Evolutionary conservation across 768 basidiomycete genomes (phyloP).

Genomic region (Podaxis sp.): DNA sequence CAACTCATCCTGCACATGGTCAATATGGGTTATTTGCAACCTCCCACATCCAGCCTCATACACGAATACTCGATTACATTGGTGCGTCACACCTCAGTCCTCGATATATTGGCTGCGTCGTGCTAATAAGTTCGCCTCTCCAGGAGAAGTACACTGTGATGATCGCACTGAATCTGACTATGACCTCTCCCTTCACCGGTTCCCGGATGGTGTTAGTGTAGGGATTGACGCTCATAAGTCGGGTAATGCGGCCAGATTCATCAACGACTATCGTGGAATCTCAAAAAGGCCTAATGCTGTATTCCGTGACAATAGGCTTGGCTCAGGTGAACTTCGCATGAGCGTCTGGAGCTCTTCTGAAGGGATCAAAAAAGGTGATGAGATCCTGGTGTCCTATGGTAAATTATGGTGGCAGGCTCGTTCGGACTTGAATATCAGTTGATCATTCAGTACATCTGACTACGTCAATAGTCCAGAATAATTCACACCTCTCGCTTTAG

Average conservation of each 20-base stretch:
- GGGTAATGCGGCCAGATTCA: constrained; percentile 87
- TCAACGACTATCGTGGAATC: constrained; percentile 90
- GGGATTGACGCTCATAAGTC: constrained; percentile 71
- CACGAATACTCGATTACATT: constrained; percentile 74
- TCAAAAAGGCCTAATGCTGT: constrained; percentile 60
- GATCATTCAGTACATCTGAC: too few species aligned
- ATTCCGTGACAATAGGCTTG: constrained; percentile 55
- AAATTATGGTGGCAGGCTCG: constrained; percentile 78
- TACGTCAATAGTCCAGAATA: too few species aligned
- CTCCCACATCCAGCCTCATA: constrained; percentile 60
- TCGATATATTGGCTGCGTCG: neutral
- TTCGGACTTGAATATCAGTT: neutral
- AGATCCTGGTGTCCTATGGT: constrained; percentile 86
- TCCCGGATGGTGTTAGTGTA: constrained; percentile 51
- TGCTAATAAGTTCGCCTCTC: neutral
- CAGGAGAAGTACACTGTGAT: constrained; percentile 80
- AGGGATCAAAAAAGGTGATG: constrained; percentile 71
- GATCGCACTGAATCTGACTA: constrained; percentile 76
- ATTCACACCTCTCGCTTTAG: too few species aligned
- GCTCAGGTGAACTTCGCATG: constrained; percentile 66
- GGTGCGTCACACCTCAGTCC: constrained; percentile 22
- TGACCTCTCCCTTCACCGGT: constrained; percentile 75
- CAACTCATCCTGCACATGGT: constrained; percentile 70
- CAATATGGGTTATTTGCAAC: constrained; percentile 80
- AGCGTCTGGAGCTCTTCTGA: constrained; percentile 63